Conservation (phyloP, 768 basidiomycete species). For the Stropharia rugosoannulata region DNA sequence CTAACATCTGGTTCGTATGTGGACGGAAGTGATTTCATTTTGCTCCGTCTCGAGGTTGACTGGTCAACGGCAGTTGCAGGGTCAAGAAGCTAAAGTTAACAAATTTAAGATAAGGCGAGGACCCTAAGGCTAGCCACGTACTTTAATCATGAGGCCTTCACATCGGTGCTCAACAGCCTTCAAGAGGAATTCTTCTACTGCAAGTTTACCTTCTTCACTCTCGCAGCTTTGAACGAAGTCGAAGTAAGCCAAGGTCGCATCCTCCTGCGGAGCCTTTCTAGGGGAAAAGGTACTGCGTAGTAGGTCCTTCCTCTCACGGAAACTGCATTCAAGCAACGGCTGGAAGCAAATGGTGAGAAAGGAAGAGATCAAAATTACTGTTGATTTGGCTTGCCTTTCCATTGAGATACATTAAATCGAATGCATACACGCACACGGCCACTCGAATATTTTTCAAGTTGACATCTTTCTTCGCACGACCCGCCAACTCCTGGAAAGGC, state of each 20-base stretch:
- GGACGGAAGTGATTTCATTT: conserved; percentile 72
- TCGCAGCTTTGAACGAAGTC: conserved; percentile 74
- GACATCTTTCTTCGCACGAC: conserved; percentile 83
- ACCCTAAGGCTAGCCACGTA: conserved; percentile 17
- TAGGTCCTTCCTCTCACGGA: conserved; percentile 67
- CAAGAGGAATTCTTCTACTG: conserved; percentile 74
- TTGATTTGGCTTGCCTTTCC: conserved; percentile 53
- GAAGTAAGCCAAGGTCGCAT: conserved; percentile 55
- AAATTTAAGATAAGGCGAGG: background rate
- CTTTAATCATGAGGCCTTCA: conserved; percentile 96
- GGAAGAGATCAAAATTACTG: background rate
- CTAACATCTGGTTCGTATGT: conserved; percentile 92
- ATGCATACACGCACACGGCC: conserved; percentile 80
- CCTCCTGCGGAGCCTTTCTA: conserved; percentile 33
- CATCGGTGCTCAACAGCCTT: conserved; percentile 73
- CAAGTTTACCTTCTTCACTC: conserved; percentile 59
- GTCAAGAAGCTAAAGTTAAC: conserved; percentile 58
- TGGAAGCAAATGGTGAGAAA: conserved; percentile 23
- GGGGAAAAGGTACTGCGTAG: conserved; percentile 65
- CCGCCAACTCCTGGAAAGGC: conserved; percentile 87
- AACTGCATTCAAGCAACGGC: conserved; percentile 67
- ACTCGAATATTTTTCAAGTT: conserved; percentile 71
- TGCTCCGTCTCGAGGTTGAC: conserved; percentile 26
- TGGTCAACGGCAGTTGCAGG: conserved; percentile 37
- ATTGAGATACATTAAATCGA: conserved; percentile 88